Conservation (phyloP, 2,329 filamentous ascomycete species). For the Paramyrothecium roridum region DNA sequence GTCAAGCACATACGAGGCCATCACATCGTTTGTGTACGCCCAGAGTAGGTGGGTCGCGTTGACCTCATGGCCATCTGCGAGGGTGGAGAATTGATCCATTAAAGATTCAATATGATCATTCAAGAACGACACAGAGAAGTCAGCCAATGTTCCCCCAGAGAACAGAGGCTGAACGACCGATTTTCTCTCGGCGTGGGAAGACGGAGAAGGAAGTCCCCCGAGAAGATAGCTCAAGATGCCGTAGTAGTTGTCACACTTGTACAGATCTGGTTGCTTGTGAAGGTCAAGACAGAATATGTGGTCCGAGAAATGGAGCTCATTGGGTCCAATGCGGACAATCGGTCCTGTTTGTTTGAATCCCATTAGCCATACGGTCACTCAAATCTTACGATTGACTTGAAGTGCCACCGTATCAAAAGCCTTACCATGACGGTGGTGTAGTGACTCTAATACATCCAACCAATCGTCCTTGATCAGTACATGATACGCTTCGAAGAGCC, state of each 20-base stretch:
- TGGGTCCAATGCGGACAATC: slow-evolving; percentile 11
- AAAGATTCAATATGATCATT: neutral
- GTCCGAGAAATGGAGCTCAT: slow-evolving; percentile 11
- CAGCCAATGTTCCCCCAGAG: slow-evolving; percentile 2
- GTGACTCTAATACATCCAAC: slow-evolving; percentile 8
- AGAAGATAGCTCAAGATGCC: slow-evolving; percentile 9
- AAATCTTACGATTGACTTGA: no score
- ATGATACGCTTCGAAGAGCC: slow-evolving; percentile 11
- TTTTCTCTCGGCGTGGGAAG: slow-evolving; percentile 5
- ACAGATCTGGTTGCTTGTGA: slow-evolving; percentile 9
- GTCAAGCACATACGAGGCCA: slow-evolving; percentile 11
- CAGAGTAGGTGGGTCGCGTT: neutral
- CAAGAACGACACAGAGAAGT: neutral
- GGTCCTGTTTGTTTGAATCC: slow-evolving; percentile 5
- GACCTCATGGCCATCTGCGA: neutral
- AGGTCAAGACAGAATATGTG: slow-evolving; percentile 9
- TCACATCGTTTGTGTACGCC: slow-evolving; percentile 14
- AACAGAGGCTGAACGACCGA: slow-evolving; percentile 11
- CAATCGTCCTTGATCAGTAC: slow-evolving; percentile 10
- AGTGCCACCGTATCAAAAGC: no score
- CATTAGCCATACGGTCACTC: no score
- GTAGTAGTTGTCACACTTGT: slow-evolving; percentile 12
- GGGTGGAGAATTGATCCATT: neutral
- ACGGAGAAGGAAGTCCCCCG: slow-evolving; percentile 8
- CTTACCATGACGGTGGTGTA: slow-evolving; percentile 8